Conservation (phyloP, 345 rosid species). For the Eutrema heterophyllum region DNA sequence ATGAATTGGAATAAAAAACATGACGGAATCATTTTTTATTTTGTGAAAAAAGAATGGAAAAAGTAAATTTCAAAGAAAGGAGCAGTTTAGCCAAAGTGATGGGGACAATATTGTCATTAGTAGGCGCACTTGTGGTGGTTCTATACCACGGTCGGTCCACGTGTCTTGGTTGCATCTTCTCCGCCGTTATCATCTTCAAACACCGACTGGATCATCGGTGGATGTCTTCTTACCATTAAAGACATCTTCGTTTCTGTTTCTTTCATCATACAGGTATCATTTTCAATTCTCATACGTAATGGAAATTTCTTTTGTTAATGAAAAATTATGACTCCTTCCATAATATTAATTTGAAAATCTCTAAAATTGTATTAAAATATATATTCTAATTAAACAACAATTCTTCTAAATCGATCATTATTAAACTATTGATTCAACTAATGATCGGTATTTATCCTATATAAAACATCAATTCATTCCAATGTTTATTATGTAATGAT, state of each 20-base stretch:
- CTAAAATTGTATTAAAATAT: not conserved
- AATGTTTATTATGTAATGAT: not conserved
- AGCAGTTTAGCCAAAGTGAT: constrained; percentile 72
- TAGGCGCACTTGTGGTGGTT: constrained; percentile 65
- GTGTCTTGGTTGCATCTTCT: constrained; percentile 33
- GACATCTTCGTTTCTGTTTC: constrained; percentile 55
- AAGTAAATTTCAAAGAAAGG: constrained; percentile 38
- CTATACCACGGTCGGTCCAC: constrained; percentile 72
- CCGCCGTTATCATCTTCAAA: constrained; percentile 38
- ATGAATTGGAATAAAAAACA: not conserved
- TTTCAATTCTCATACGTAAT: not conserved
- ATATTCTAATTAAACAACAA: not conserved
- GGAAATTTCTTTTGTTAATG: not conserved
- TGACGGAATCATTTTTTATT: not conserved
- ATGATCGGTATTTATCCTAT: not conserved
- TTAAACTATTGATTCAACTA: no score
- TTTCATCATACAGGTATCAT: constrained; percentile 70
- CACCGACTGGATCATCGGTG: constrained; percentile 69
- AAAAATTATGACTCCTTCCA: not conserved
- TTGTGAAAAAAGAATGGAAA: constrained; percentile 59
- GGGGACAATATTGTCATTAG: constrained; percentile 63
- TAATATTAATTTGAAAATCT: not conserved
- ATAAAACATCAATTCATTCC: not conserved
- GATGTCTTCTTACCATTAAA: constrained; percentile 51
- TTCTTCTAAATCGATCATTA: no score